These are phyloP conservation scores for Botryosphaeria dothidea DNA, from an alignment of 2,329 filamentous ascomycete genomes.

Conservation along the genomic window DNA sequence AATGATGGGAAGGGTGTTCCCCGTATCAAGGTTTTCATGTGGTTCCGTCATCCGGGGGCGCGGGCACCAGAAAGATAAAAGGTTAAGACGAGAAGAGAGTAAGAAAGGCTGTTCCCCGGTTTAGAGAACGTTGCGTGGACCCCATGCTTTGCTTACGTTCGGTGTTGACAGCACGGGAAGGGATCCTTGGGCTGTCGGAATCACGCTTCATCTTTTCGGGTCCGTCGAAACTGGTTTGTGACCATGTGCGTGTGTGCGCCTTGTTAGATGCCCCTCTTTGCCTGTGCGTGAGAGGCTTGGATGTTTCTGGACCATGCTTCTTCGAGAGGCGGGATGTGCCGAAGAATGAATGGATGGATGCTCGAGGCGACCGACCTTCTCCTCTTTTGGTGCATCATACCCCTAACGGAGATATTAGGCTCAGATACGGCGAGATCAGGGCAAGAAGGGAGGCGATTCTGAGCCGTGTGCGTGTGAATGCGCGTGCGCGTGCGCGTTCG, in stretches of 20 bases:
- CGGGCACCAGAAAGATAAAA: too few species aligned
- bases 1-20: too few species aligned
- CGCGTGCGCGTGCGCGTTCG: background rate
- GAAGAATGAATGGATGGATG: background rate
- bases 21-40: too few species aligned
- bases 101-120: background rate
- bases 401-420: background rate
- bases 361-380: background rate
- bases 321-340: background rate
- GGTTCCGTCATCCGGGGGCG: too few species aligned
- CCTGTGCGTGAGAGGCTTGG: background rate
- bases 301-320: background rate
- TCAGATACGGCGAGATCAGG: background rate
- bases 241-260: background rate
- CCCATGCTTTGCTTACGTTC: background rate
- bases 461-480: background rate
- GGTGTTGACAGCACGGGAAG: background rate
- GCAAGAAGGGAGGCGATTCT: background rate
- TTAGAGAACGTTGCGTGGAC: background rate
- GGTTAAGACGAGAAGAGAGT: too few species aligned
- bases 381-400: background rate
- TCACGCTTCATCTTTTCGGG: background rate
- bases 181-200: background rate
- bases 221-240: background rate
- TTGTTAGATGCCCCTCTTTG: background rate